A percentile compares a stretch with the other conserved stretches of the same genome.
These are phyloP conservation scores for Penicillium antarcticum DNA, from an alignment of 495 filamentous ascomycete species.

Conservation along the genomic window DNA sequence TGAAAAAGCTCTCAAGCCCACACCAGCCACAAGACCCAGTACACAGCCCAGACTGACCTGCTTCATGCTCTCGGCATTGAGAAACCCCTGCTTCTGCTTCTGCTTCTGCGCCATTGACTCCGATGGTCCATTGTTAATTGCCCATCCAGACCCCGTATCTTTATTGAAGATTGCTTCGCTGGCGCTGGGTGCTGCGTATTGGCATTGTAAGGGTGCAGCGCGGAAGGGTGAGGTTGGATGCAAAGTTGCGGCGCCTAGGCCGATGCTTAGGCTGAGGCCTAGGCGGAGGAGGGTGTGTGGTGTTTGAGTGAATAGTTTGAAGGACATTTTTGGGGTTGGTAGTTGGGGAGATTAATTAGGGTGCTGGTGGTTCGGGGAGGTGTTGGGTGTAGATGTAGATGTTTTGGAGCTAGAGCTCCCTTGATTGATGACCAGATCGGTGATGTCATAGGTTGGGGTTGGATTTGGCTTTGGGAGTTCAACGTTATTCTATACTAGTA, in stretches of 20 bases:
- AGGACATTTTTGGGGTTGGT: slow-evolving; percentile 19
- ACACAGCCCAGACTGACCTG: slow-evolving; percentile 71
- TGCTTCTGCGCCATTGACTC: slow-evolving; percentile 27
- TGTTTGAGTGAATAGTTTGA: slow-evolving; percentile 30
- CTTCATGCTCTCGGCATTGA: slow-evolving; percentile 51
- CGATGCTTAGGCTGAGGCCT: slow-evolving; percentile 41
- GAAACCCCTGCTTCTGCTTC: slow-evolving; percentile 19
- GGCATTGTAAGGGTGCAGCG: slow-evolving; percentile 36
- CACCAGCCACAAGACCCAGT: slow-evolving; percentile 63
- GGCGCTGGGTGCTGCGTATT: slow-evolving; percentile 31
- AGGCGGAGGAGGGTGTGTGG: slow-evolving; percentile 30
- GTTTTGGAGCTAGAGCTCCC: no score
- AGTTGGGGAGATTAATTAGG: background rate
- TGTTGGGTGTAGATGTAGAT: background rate
- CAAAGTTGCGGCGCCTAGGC: slow-evolving; percentile 28
- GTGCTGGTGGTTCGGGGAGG: background rate
- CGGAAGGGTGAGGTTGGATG: slow-evolving; percentile 38
- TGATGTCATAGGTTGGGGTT: no score
- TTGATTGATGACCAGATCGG: no score
- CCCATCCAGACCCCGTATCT: slow-evolving; percentile 25
- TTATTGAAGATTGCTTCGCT: slow-evolving; percentile 14
- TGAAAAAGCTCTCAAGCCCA: slow-evolving; percentile 73
- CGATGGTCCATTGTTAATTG: slow-evolving; percentile 13
- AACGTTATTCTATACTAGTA: no score
- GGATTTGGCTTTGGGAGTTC: no score